Conservation (phyloP, 192 early-diverging fungal genomes). For the Geranomyces michiganensis region DNA sequence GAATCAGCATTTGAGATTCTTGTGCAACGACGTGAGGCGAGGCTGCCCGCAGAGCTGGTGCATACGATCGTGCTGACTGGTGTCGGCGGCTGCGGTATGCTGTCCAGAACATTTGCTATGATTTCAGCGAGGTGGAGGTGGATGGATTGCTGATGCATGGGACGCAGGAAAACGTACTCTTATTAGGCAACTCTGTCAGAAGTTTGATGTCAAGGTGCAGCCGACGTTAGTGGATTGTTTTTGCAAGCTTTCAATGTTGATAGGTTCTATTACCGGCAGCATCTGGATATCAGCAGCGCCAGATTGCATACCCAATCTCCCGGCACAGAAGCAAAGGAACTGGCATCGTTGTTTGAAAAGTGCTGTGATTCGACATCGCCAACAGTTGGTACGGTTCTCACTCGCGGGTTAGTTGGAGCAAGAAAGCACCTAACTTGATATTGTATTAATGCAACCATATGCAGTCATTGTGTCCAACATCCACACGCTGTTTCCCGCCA, state of each 20-base stretch:
- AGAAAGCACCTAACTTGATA: no score
- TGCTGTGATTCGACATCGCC: background rate
- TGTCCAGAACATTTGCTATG: background rate
- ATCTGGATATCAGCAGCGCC: background rate
- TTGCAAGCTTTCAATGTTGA: no score
- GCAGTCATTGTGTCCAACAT: conserved; percentile 12
- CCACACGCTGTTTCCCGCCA: conserved; percentile 18
- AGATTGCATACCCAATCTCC: background rate
- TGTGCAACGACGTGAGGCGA: background rate
- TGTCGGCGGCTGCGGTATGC: background rate
- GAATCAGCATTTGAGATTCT: background rate
- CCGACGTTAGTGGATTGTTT: background rate
- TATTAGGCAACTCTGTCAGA: background rate
- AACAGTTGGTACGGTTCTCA: background rate
- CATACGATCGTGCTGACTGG: background rate
- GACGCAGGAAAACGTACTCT: conserved; percentile 5
- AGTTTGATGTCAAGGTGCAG: background rate
- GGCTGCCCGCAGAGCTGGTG: background rate
- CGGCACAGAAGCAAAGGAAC: background rate
- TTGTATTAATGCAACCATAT: background rate
- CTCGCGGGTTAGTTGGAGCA: no score
- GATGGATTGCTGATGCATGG: background rate
- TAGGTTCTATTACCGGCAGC: no score
- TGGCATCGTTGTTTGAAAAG: background rate
- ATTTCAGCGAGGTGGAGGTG: background rate